phyloP scores from a whole-genome alignment of 2,329 filamentous ascomycete species.

The Cytospora schulzeri region DNA sequence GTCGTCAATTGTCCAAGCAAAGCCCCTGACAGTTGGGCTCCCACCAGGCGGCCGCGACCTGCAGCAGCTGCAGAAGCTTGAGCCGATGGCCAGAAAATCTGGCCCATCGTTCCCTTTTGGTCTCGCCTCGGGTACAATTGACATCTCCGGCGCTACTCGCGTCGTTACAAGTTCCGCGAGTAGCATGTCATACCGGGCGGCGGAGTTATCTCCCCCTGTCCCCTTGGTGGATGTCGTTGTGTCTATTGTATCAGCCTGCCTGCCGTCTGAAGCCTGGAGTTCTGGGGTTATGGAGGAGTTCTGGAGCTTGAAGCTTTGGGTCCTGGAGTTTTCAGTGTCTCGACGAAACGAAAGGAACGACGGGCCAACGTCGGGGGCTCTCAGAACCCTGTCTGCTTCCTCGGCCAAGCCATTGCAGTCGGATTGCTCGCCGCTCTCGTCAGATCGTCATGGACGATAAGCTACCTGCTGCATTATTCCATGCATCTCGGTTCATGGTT shows the following conservation, averaged over 20 bases:
- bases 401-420: not conserved
- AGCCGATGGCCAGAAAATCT: not conserved
- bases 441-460: not conserved
- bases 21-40: not conserved
- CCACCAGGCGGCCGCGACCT: not conserved
- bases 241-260: too few relatives aligned
- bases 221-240: too few relatives aligned
- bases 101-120: not conserved
- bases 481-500: not conserved
- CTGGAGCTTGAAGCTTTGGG: too few relatives aligned
- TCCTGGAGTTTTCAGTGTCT: too few relatives aligned
- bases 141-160: not conserved
- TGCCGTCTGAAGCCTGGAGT: not conserved
- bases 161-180: not conserved
- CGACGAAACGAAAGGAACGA: not conserved
- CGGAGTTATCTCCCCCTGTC: too few relatives aligned
- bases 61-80: not conserved
- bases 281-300: too few relatives aligned
- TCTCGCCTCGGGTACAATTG: not conserved
- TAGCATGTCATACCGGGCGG: not conserved
- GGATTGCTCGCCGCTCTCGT: not conserved
- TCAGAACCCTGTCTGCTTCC: not conserved
- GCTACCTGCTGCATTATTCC: not conserved
- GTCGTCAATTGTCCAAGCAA: not conserved
- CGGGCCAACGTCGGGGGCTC: not conserved